Conservation (phyloP, 192 early-diverging fungal species). For the Linnemannia elongata region DNA sequence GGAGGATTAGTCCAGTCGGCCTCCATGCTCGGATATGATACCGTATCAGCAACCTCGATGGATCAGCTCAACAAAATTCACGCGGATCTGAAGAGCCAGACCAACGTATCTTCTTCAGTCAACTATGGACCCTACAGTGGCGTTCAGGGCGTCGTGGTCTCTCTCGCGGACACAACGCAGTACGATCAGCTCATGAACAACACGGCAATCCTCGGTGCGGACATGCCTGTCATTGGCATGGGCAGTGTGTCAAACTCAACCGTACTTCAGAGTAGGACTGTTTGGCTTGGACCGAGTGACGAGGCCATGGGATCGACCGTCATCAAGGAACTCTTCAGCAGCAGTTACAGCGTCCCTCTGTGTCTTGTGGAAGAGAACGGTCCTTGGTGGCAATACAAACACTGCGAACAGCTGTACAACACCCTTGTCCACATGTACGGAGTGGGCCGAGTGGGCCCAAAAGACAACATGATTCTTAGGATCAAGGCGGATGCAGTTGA, state of each 20-base stretch:
- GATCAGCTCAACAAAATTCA: conserved; percentile 23
- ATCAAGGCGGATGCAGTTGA: conserved; percentile 24
- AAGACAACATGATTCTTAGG: conserved; percentile 32
- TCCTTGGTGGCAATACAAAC: conserved; percentile 37
- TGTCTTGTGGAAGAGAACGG: conserved; percentile 48
- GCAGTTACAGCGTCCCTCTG: conserved; percentile 27
- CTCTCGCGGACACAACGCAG: conserved; percentile 32
- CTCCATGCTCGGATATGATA: conserved; percentile 36
- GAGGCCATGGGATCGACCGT: conserved; percentile 15
- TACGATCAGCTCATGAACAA: conserved; percentile 23
- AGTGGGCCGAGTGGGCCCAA: conserved; percentile 14
- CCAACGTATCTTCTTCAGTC: background rate
- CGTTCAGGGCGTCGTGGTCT: conserved; percentile 32
- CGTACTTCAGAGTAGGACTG: conserved; percentile 10
- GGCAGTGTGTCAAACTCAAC: conserved; percentile 34
- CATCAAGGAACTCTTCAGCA: conserved; percentile 29
- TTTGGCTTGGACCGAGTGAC: conserved; percentile 38
- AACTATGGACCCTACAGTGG: conserved; percentile 23
- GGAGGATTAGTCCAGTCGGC: conserved; percentile 42
- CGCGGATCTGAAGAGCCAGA: background rate
- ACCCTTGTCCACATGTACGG: conserved; percentile 33
- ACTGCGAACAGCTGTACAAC: conserved; percentile 29
- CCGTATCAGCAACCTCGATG: conserved; percentile 38
- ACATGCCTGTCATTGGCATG: conserved; percentile 26
- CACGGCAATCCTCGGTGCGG: background rate